These are phyloP conservation scores for Plantago lanceolata DNA, from an alignment of 305 asterid genomes.

Conservation along the genomic window DNA sequence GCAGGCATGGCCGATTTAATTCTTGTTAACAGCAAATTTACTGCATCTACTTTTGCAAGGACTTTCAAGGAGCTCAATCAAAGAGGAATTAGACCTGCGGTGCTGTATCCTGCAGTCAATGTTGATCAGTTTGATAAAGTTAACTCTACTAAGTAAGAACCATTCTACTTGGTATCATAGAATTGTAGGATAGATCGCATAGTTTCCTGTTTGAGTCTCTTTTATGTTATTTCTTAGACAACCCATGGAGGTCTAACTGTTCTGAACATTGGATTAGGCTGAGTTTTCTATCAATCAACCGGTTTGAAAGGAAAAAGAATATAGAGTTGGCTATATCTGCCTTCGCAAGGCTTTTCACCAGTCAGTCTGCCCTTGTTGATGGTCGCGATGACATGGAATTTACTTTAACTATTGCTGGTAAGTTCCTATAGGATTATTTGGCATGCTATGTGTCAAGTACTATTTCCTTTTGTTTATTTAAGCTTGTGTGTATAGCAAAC, in stretches of 20 bases:
- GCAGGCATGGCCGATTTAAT: constrained; percentile 91
- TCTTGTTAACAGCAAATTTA: constrained; percentile 76
- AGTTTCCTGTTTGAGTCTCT: not conserved
- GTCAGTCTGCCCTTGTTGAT: constrained; percentile 30
- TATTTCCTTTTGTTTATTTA: not conserved
- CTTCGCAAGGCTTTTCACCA: constrained; percentile 54
- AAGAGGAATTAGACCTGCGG: constrained; percentile 63
- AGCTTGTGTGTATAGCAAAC: not conserved
- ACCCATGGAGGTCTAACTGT: constrained; percentile 4
- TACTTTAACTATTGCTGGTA: constrained; percentile 76
- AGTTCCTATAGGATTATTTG: constrained; percentile 10
- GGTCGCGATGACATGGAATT: constrained; percentile 36
- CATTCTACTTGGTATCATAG: constrained; percentile 31
- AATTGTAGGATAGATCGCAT: constrained; percentile 26
- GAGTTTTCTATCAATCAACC: constrained; percentile 85
- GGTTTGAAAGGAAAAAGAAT: constrained; percentile 92
- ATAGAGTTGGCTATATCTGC: constrained; percentile 87
- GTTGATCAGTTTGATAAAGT: constrained; percentile 71
- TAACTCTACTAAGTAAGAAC: constrained; percentile 55
- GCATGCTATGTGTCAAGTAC: not conserved
- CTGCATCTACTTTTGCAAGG: constrained; percentile 65
- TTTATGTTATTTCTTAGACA: not conserved
- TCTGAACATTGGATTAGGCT: constrained; percentile 38
- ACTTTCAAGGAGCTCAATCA: constrained; percentile 56
- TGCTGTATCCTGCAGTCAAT: constrained; percentile 92